Evolutionary conservation across 2,329 filamentous ascomycete genomes (phyloP).

Genomic region (Fusarium sp.): DNA sequence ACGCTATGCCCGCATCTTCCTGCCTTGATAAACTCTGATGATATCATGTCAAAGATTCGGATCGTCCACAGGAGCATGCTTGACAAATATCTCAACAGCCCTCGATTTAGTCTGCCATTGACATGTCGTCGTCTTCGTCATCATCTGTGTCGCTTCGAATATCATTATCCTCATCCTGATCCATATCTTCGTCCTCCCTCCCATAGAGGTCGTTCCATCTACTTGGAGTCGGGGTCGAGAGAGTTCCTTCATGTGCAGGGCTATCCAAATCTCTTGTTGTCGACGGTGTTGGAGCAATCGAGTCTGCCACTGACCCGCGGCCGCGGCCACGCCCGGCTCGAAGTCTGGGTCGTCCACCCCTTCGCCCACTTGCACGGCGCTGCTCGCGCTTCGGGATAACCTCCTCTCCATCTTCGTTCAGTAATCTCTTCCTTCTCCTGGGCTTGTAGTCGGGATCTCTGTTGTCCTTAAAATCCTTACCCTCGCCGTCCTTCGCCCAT

Average conservation of each 20-base stretch:
- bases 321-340: conserved; percentile 36
- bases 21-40: background rate
- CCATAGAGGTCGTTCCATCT: conserved; percentile 54
- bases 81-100: background rate
- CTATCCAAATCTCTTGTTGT: conserved; percentile 31
- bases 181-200: conserved; percentile 45
- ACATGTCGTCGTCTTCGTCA: conserved; percentile 50
- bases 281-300: conserved; percentile 15
- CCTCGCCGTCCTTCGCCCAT: conserved; percentile 63
- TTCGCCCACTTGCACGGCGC: conserved; percentile 36
- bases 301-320: conserved; percentile 12
- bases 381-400: conserved; percentile 42
- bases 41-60: background rate
- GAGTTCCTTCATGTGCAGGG: conserved; percentile 23
- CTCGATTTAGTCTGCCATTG: conserved; percentile 42
- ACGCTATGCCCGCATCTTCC: conserved; percentile 4
- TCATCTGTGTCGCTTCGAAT: conserved; percentile 46
- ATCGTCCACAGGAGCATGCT: background rate
- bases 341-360: conserved; percentile 43
- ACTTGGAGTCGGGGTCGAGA: conserved; percentile 56
- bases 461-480: conserved; percentile 60
- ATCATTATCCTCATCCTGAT: conserved; percentile 49
- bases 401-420: conserved; percentile 49
- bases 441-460: conserved; percentile 59
- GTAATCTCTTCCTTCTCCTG: conserved; percentile 48